Conservation (phyloP, 2,329 filamentous ascomycete species). For the Epichloe hybrida region DNA sequence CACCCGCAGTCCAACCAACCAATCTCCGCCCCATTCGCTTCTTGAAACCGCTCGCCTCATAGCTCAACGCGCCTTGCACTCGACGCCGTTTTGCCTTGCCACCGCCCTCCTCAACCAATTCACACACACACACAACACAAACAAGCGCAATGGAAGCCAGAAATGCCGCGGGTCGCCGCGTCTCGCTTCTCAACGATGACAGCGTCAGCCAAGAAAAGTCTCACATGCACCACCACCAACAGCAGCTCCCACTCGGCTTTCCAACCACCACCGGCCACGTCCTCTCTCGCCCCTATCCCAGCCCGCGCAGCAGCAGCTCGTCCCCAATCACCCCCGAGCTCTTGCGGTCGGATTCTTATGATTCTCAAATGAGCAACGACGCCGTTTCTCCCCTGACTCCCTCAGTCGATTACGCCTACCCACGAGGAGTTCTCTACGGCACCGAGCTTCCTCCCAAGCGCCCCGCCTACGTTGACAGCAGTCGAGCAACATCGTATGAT, state of each 20-base stretch:
- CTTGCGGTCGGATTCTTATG: slow-evolving; percentile 47
- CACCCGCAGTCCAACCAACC: not conserved
- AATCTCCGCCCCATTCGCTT: not conserved
- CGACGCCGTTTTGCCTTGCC: not conserved
- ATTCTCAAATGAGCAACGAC: slow-evolving; percentile 43
- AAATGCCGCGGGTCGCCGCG: slow-evolving; percentile 42
- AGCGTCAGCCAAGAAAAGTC: slow-evolving; percentile 7
- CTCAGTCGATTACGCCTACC: slow-evolving; percentile 28
- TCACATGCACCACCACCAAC: slow-evolving; percentile 9
- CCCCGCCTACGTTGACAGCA: slow-evolving; percentile 28
- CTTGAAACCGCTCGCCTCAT: not conserved
- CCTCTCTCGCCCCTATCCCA: slow-evolving; percentile 20
- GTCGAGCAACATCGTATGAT: slow-evolving; percentile 36
- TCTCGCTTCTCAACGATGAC: slow-evolving; percentile 48
- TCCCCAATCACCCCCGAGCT: slow-evolving; percentile 42
- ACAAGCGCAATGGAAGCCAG: slow-evolving; percentile 35
- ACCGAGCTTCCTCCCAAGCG: slow-evolving; percentile 24
- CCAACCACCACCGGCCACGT: slow-evolving; percentile 19
- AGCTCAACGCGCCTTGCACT: not conserved
- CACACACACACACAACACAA: not conserved
- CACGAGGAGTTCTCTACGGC: slow-evolving; percentile 26
- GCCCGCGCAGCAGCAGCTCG: slow-evolving; percentile 27
- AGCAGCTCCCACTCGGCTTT: slow-evolving; percentile 16
- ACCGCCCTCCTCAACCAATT: not conserved
- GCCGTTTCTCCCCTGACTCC: slow-evolving; percentile 43